Percentiles rank a stretch among this genome's conserved stretches.
Conservation (phyloP, 2,329 filamentous ascomycete genomes). For the Aspergillus pseudonomiae region DNA sequence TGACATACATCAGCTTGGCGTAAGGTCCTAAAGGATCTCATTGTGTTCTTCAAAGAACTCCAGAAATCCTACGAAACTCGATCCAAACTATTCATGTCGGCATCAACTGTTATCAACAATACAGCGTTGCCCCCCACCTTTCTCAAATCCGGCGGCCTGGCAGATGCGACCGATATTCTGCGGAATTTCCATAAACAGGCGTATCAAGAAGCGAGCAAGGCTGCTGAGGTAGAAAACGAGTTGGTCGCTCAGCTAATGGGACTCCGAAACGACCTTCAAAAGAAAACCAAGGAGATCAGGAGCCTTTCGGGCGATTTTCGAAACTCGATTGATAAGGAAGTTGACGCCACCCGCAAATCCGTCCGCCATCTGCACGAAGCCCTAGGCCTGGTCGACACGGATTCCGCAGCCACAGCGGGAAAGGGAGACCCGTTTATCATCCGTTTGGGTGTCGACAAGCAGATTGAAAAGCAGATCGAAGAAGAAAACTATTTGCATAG, state of each 20-base stretch:
- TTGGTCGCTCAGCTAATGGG: constrained; percentile 86
- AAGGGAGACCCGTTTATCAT: constrained; percentile 93
- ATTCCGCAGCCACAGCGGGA: constrained; percentile 73
- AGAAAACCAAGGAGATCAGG: constrained; percentile 99
- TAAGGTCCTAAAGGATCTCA: constrained; percentile 91
- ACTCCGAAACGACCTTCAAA: constrained; percentile 81
- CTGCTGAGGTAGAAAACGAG: constrained; percentile 85
- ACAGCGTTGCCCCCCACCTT: constrained; percentile 75
- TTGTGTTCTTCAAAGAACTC: constrained; percentile 90
- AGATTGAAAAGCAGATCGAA: constrained; percentile 88
- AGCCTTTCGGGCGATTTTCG: constrained; percentile 92
- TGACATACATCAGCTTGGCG: constrained; percentile 71
- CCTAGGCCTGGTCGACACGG: constrained; percentile 76
- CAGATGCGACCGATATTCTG: constrained; percentile 81
- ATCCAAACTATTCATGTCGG: constrained; percentile 78
- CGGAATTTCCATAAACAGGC: constrained; percentile 81
- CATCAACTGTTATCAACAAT: constrained; percentile 83
- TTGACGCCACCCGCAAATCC: constrained; percentile 78
- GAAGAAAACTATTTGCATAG: constrained; percentile 97
- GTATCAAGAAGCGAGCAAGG: constrained; percentile 80
- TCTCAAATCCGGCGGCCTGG: constrained; percentile 77
- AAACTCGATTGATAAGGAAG: constrained; percentile 93
- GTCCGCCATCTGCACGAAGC: constrained; percentile 82
- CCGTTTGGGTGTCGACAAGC: constrained; percentile 80
- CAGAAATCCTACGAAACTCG: constrained; percentile 85